Base-by-base conservation (phyloP, 306 rosid species). In the Sindora glabra region DNA sequence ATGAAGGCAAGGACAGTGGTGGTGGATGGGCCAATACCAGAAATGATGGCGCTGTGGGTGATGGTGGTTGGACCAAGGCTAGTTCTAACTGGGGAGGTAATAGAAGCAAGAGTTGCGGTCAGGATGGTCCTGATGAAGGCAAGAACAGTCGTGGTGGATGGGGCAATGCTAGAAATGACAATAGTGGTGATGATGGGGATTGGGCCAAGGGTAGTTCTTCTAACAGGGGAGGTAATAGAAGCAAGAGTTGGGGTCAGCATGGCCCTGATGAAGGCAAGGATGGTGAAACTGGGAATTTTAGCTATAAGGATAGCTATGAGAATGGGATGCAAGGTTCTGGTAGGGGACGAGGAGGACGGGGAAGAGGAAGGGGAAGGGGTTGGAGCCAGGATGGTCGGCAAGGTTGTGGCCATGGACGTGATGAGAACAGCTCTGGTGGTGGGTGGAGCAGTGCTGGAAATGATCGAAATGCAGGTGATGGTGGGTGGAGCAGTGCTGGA, bases 201-300 rank as follows among this genome's bases (percentile, higher is more conserved):
- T n/a, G n/a, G n/a, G n/a, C n/a, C n/a, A n/a, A n/a, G n/a, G n/a
- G n/a, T n/a, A n/a, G n/a, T n/a, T n/a, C n/a, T n/a, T n/a, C n/a
- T n/a, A 46, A 33, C 12, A n/a, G n/a, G n/a, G n/a, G n/a, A n/a
- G n/a, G n/a, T n/a, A n/a, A n/a, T n/a, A n/a, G n/a, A n/a, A n/a
- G n/a, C n/a, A n/a, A n/a, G n/a, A n/a, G n/a, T n/a, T n/a, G n/a
- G n/a, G n/a, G n/a, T n/a, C n/a, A 1, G 16, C 19, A 54, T 46
- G 71, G 39, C 55, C 34, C 64, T 33, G 64, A 48, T 14, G 57
- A 21, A 8, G 36, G 45, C 24, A 23, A 29, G 45, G 67, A n/a
- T 47, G 56, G 34, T 21, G 10, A 23, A 10, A 3, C 33, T 3
- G 29, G 16, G n/a, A n/a, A 16, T 23, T 58, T 22, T 8, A 42